Conservation (phyloP, 495 filamentous ascomycete species). For the Neurospora sp. region DNA sequence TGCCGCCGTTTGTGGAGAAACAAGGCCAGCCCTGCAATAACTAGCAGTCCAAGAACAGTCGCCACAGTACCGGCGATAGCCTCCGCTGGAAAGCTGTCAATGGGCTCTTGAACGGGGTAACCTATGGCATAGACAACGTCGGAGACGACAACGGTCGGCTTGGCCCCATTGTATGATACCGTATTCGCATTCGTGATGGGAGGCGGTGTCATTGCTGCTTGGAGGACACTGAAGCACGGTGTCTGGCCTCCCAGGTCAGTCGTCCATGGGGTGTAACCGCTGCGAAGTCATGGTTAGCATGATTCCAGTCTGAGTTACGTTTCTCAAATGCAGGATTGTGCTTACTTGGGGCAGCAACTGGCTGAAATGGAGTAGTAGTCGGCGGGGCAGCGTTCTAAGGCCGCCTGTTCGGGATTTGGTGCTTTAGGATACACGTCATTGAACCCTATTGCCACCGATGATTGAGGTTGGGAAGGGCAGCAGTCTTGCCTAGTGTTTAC, state of each 20-base stretch:
- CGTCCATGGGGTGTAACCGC: constrained; percentile 15
- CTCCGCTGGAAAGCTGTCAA: constrained; percentile 4
- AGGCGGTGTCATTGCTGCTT: neutral
- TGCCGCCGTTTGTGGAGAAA: constrained; percentile 2
- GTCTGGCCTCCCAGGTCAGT: constrained; percentile 11
- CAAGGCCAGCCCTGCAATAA: neutral
- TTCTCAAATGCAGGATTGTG: neutral
- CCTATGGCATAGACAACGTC: constrained; percentile 10
- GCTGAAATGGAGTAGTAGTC: constrained; percentile 14
- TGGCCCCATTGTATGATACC: neutral
- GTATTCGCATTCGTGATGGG: neutral
- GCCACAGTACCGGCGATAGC: constrained; percentile 11
- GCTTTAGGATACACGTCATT: constrained; percentile 5
- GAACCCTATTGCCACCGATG: neutral
- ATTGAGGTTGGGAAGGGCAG: constrained; percentile 10
- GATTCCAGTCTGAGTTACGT: neutral
- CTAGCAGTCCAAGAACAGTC: neutral
- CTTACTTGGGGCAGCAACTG: constrained; percentile 18
- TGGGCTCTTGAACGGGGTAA: constrained; percentile 3
- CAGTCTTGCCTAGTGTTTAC: constrained; percentile 9
- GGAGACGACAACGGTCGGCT: constrained; percentile 7
- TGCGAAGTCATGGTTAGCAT: constrained; percentile 1
- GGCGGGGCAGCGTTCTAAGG: constrained; percentile 6
- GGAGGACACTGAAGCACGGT: constrained; percentile 11
- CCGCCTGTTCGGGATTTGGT: constrained; percentile 1